phyloP scores from a whole-genome alignment of 768 basidiomycete genomes.

The Termitomyces sp. region DNA sequence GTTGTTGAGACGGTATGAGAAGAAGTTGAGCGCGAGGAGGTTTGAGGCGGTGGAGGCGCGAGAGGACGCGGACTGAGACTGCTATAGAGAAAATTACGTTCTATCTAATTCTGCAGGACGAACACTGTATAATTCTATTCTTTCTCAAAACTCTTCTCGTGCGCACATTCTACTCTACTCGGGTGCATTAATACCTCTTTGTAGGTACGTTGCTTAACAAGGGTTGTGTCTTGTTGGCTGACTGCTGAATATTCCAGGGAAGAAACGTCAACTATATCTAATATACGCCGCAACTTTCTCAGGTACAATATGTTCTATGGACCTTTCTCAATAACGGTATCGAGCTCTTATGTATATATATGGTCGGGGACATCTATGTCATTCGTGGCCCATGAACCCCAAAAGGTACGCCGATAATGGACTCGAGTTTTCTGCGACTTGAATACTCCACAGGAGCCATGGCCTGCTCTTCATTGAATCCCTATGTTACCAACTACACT shows the following conservation, averaged over 20 bases:
- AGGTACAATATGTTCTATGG: neutral
- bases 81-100: neutral
- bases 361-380: too few species aligned
- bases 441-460: neutral
- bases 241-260: neutral
- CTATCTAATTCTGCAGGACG: neutral
- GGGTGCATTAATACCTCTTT: neutral
- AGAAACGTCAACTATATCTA: neutral
- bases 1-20: constrained; percentile 61
- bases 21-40: constrained; percentile 13
- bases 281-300: neutral
- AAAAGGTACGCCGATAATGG: neutral
- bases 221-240: neutral
- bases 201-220: neutral
- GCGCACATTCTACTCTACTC: neutral
- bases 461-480: too few species aligned
- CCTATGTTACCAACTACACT: neutral
- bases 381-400: neutral
- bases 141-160: neutral
- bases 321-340: neutral
- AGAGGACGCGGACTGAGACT: neutral
- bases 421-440: too few species aligned
- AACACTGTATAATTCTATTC: neutral
- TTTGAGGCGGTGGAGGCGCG: neutral
- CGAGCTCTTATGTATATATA: neutral